These are phyloP conservation scores for Brassica juncea DNA, from an alignment of 345 rosid genomes.

Conservation along the genomic window DNA sequence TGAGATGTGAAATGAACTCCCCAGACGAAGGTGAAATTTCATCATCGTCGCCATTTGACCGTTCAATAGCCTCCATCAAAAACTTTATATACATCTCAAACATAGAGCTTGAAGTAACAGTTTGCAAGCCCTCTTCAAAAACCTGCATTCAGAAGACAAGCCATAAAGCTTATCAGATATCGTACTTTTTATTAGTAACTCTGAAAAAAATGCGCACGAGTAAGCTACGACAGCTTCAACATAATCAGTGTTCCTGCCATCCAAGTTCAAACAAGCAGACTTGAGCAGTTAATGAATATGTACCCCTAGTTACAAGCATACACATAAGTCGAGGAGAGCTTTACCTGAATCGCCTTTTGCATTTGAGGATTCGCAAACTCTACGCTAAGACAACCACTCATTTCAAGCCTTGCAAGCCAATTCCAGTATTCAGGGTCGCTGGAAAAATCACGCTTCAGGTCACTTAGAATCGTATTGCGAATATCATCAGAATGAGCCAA, in stretches of 20 bases:
- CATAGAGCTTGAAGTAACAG: constrained; percentile 58
- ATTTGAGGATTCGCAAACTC: constrained; percentile 39
- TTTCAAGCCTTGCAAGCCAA: constrained; percentile 82
- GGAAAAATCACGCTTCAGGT: constrained; percentile 75
- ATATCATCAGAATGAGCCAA: constrained; percentile 67
- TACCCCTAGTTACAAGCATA: constrained; percentile 10
- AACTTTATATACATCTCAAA: constrained; percentile 61
- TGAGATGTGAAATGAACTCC: constrained; percentile 48
- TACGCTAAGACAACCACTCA: constrained; percentile 40
- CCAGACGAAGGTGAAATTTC: constrained; percentile 33
- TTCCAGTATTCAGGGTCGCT: constrained; percentile 76
- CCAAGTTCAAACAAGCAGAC: background rate
- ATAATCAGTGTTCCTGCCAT: background rate
- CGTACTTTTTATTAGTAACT: background rate
- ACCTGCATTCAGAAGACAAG: constrained; percentile 46
- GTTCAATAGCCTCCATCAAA: constrained; percentile 51
- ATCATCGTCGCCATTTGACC: constrained; percentile 43
- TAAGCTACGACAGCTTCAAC: background rate
- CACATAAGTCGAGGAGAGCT: constrained; percentile 3
- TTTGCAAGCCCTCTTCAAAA: constrained; percentile 71
- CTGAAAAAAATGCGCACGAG: background rate
- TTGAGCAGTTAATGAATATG: no score
- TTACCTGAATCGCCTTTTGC: constrained; percentile 73
- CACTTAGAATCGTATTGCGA: constrained; percentile 60
- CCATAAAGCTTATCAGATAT: constrained; percentile 6